Conservation (phyloP, 139 green algal species). For the Chlorokybus atmophyticus region DNA sequence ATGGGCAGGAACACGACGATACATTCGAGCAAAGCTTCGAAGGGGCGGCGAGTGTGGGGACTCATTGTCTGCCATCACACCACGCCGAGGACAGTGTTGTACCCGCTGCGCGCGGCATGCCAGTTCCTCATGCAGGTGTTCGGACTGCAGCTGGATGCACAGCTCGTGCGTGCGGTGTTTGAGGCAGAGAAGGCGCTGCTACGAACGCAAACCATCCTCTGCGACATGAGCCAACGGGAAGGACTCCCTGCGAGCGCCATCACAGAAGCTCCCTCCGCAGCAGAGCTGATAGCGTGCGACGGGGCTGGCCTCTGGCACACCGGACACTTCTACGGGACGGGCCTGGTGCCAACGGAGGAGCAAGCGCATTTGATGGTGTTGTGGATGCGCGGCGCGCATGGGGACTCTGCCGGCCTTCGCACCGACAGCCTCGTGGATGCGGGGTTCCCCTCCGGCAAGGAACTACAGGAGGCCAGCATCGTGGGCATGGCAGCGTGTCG, state of each 20-base stretch:
- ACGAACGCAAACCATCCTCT: constrained; percentile 27
- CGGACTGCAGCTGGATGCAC: constrained; percentile 27
- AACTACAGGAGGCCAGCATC: constrained; percentile 8
- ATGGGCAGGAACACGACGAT: too few relatives aligned
- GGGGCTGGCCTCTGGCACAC: constrained; percentile 22
- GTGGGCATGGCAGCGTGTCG: constrained; percentile 24
- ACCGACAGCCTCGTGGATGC: constrained; percentile 25
- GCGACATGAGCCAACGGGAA: constrained; percentile 31
- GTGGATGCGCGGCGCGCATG: constrained; percentile 20
- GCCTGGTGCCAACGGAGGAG: constrained; percentile 17
- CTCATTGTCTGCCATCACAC: constrained; percentile 29
- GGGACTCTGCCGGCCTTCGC: constrained; percentile 21
- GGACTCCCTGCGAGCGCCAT: constrained; percentile 24
- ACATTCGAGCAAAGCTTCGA: not conserved
- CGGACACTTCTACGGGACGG: constrained; percentile 21
- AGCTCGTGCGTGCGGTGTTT: constrained; percentile 26
- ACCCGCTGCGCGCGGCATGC: constrained; percentile 24
- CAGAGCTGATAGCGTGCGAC: constrained; percentile 27
- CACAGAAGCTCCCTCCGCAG: constrained; percentile 25
- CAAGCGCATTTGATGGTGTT: constrained; percentile 18
- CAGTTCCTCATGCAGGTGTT: constrained; percentile 32
- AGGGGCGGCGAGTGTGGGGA: constrained; percentile 24
- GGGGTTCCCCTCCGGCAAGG: constrained; percentile 14
- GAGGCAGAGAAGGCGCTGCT: constrained; percentile 28
- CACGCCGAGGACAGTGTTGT: constrained; percentile 17